Evolutionary conservation across 2,329 filamentous ascomycete species (phyloP).

Genomic region (Xylariomycetidae sp.): DNA sequence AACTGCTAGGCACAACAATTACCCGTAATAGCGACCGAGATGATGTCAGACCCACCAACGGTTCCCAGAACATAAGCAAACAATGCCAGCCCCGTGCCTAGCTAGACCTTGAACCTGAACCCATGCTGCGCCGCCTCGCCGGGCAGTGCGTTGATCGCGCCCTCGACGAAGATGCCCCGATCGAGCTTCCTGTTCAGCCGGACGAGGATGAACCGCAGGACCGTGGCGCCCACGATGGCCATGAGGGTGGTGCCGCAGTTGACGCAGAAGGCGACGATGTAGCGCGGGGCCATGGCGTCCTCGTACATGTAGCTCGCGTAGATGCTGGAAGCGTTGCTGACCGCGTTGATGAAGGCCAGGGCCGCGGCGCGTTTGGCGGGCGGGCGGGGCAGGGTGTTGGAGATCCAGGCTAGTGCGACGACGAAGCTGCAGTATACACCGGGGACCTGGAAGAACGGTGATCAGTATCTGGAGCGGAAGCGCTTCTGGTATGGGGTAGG

Average conservation of each 20-base stretch:
- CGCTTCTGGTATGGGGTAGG: no score
- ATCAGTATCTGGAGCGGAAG: no score
- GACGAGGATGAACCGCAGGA: constrained; percentile 59
- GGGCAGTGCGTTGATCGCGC: constrained; percentile 52
- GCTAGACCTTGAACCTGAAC: constrained; percentile 60
- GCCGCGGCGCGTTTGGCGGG: constrained; percentile 68
- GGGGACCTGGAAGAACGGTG: constrained; percentile 37
- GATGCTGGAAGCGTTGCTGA: constrained; percentile 65
- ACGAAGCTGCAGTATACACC: constrained; percentile 64
- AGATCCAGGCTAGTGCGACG: constrained; percentile 69
- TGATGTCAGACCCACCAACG: no score
- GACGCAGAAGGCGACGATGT: constrained; percentile 59
- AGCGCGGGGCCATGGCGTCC: constrained; percentile 36
- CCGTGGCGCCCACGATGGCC: constrained; percentile 58
- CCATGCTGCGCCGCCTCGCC: constrained; percentile 54
- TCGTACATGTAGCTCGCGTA: constrained; percentile 53
- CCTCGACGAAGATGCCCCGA: constrained; percentile 52
- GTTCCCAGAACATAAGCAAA: no score
- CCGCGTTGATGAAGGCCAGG: constrained; percentile 70
- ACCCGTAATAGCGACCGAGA: no score
- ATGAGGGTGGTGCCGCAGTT: constrained; percentile 63
- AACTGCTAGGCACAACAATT: no score
- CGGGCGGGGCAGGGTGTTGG: constrained; percentile 68
- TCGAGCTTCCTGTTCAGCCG: constrained; percentile 67
- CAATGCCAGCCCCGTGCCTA: no score